Percentiles rank a stretch among this genome's conserved stretches.
These are phyloP conservation scores for Wickerhamiella occidentalis DNA, from an alignment of 805 yeast genomes.

Conservation along the genomic window DNA sequence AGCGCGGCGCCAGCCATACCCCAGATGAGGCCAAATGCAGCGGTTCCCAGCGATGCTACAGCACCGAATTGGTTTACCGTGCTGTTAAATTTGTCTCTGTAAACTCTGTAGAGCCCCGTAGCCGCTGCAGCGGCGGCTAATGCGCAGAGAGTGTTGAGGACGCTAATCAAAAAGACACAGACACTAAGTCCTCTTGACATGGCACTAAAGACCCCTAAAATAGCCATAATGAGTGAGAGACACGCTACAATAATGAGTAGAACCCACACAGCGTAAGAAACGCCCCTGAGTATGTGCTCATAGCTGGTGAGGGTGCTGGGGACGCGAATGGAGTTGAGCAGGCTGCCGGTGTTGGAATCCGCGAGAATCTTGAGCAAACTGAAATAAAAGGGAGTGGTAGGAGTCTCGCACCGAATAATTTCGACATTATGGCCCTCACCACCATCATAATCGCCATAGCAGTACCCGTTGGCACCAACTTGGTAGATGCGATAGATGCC, in stretches of 20 bases:
- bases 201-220: constrained; percentile 37
- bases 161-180: constrained; percentile 32
- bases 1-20: constrained; percentile 43
- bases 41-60: constrained; percentile 37
- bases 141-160: constrained; percentile 24
- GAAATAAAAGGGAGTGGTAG: constrained; percentile 45
- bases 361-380: constrained; percentile 36
- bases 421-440: constrained; percentile 22
- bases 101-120: constrained; percentile 45
- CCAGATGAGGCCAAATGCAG: constrained; percentile 54
- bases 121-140: constrained; percentile 36
- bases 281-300: constrained; percentile 33
- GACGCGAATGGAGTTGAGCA: constrained; percentile 30
- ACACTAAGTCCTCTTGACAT: constrained; percentile 36
- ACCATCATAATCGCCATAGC: constrained; percentile 33
- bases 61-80: constrained; percentile 41
- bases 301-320: constrained; percentile 45
- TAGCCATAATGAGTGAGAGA: constrained; percentile 27
- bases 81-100: constrained; percentile 42
- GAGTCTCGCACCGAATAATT: constrained; percentile 41
- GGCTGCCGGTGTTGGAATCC: constrained; percentile 17
- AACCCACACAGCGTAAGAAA: constrained; percentile 50
- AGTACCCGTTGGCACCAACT: constrained; percentile 55
- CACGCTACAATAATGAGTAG: constrained; percentile 40
- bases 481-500: constrained; percentile 39